Conservation (phyloP, 2,329 filamentous ascomycete genomes). For the Cladorrhinum sp. region DNA sequence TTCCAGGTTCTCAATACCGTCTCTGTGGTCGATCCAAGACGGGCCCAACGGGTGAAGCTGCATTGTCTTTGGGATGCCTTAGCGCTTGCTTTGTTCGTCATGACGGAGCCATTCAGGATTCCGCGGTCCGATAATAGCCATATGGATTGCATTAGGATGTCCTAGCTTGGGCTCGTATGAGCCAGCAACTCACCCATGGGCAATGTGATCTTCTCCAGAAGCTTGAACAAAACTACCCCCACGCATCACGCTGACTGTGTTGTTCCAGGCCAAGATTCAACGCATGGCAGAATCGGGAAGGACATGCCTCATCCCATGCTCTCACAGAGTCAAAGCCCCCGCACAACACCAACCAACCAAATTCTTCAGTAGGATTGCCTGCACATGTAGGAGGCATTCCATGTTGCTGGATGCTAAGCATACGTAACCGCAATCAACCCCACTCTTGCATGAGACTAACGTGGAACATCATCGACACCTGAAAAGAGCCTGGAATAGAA, state of each 20-base stretch:
- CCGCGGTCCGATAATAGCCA: background rate
- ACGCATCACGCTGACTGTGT: background rate
- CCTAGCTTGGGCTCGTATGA: background rate
- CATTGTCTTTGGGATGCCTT: background rate
- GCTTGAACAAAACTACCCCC: background rate
- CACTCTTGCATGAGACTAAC: background rate
- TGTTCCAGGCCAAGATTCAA: background rate
- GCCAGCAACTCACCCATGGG: background rate
- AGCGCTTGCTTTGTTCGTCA: background rate
- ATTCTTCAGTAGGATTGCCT: background rate
- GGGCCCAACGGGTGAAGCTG: background rate
- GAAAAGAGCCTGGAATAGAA: background rate
- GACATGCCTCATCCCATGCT: background rate
- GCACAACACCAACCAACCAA: background rate
- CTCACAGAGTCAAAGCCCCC: background rate
- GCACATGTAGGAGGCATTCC: too few species aligned
- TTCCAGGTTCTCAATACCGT: too few species aligned
- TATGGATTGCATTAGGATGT: background rate
- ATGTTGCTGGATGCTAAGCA: background rate
- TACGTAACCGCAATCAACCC: too few species aligned
- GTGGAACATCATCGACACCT: background rate
- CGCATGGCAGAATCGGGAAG: background rate
- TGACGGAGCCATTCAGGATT: background rate
- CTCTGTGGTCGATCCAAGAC: too few species aligned
- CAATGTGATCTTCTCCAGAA: background rate